Evolutionary conservation across 257 asterid genomes (phyloP).

Genomic region (Rubia yunnanensis): DNA sequence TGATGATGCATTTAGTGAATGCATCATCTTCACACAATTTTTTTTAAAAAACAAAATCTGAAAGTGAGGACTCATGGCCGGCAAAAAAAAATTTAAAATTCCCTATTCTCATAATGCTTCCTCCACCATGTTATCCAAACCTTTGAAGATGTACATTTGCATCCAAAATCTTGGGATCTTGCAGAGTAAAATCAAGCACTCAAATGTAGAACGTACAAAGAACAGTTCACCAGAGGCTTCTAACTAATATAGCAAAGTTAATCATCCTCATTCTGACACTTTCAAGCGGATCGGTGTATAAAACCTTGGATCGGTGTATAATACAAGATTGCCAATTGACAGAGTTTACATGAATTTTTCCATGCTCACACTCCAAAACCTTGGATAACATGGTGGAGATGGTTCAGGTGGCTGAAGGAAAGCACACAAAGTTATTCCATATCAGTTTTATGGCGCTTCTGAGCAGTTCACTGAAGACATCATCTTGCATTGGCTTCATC

Average conservation of each 20-base stretch:
- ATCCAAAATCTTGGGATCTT: too few species aligned
- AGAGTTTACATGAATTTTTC: background rate
- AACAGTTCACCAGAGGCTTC: background rate
- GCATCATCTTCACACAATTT: too few species aligned
- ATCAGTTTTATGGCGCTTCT: slow-evolving; percentile 29
- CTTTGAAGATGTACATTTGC: too few species aligned
- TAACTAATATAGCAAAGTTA: background rate
- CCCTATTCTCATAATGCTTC: too few species aligned
- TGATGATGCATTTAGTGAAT: too few species aligned
- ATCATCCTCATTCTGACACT: background rate
- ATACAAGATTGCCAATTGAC: too few species aligned
- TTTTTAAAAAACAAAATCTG: too few species aligned
- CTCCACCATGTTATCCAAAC: too few species aligned
- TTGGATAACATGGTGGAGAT: too few species aligned
- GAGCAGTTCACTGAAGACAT: slow-evolving; percentile 25
- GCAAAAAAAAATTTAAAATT: too few species aligned
- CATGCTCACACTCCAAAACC: background rate
- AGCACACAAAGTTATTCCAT: slow-evolving; percentile 30
- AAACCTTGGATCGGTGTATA: background rate
- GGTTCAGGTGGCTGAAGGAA: slow-evolving; percentile 14
- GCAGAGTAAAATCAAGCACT: too few species aligned
- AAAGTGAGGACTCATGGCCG: too few species aligned
- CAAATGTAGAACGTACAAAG: background rate
- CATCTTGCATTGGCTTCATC: slow-evolving; percentile 20
- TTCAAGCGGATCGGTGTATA: background rate